Base-by-base conservation (phyloP, 768 basidiomycete species). In the Rhodocollybia butyracea region DNA sequence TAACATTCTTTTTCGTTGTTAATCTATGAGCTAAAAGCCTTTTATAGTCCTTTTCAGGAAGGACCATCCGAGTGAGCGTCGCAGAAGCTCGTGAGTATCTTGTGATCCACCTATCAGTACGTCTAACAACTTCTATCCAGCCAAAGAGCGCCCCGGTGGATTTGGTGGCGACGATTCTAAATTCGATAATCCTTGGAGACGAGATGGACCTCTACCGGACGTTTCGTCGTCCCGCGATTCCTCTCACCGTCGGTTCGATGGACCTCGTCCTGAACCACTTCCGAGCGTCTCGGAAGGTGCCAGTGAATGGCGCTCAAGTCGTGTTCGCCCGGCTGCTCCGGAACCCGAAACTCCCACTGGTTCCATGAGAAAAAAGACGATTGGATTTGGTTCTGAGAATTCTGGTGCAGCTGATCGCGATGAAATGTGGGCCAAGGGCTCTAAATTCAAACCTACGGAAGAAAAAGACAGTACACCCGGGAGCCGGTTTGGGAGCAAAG, bases 61-160 rank as follows among this genome's bases (percentile, higher is more conserved):
- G 97, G 56, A 83, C 79, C 19, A 76, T 99, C 59, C 83, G 97
- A 56, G 86, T 98, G 57, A 94, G 88, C 69, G 97, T 99, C 45
- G 97, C 97, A 8, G 97, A 98, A 67, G 88, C 95, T 62, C 92
- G 94, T 96, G 68, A 78, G 91, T 83, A 15, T 31, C 31, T 31
- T 55, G 24, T 39, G 57, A n/a, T 41, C 13, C 46, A n/a, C 22
- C n/a, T 29, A 53, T 24, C 38, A 30, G 15, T 46, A 47, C 31
- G 55, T 48, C 63, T 57, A 63, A 45, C 46, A 52, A 52, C 24
- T 32, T 26, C 34, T 43, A 12, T 51, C 34, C 62, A 94, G 93
- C 90, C 45, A 94, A 93, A 68, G 91, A 92, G 65, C 83, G 84
- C 29, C 43, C 74, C 41, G 80, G 80, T 42, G 82, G 84, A 60